A percentile compares a stretch with the other conserved stretches of the same genome.
These are phyloP conservation scores for Hylodesmum podocarpum DNA, from an alignment of 306 rosid genomes.

Conservation along the genomic window DNA sequence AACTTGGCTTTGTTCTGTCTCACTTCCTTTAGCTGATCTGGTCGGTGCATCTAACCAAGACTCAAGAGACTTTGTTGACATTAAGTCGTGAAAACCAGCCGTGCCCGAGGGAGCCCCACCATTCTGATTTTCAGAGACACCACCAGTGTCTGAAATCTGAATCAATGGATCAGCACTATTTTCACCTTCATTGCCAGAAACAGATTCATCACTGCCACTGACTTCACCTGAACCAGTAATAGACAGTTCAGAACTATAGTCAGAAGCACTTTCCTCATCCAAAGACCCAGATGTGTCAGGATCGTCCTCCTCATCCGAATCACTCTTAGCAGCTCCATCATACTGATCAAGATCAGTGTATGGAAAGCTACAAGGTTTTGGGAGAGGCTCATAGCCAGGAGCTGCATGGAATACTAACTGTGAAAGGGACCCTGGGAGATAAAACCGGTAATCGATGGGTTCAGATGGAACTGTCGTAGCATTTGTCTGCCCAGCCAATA, in stretches of 20 bases:
- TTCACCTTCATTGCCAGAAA: slow-evolving; percentile 48
- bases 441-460: slow-evolving; percentile 63
- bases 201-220: slow-evolving; percentile 46
- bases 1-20: slow-evolving; percentile 47
- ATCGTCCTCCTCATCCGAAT: slow-evolving; percentile 50
- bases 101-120: slow-evolving; percentile 54
- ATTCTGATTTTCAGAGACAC: slow-evolving; percentile 45
- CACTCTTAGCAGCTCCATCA: slow-evolving; percentile 42
- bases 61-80: slow-evolving; percentile 80
- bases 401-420: slow-evolving; percentile 98
- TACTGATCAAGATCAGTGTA: slow-evolving; percentile 34
- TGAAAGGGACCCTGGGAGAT: slow-evolving; percentile 97
- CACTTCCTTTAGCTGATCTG: slow-evolving; percentile 49
- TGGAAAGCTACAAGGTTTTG: slow-evolving; percentile 80
- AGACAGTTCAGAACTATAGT: slow-evolving; percentile 66
- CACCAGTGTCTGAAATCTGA: slow-evolving; percentile 66
- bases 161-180: slow-evolving; percentile 59
- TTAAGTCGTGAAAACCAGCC: slow-evolving; percentile 59
- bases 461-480: slow-evolving; percentile 44
- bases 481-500: slow-evolving; percentile 57
- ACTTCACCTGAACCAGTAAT: slow-evolving; percentile 54
- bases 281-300: slow-evolving; percentile 61
- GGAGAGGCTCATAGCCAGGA: slow-evolving; percentile 98
- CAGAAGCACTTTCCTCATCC: slow-evolving; percentile 74
- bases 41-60: slow-evolving; percentile 91